phyloP scores from a whole-genome alignment of 352 stramenopile species.

The Globisporangium acanthophoron region DNA sequence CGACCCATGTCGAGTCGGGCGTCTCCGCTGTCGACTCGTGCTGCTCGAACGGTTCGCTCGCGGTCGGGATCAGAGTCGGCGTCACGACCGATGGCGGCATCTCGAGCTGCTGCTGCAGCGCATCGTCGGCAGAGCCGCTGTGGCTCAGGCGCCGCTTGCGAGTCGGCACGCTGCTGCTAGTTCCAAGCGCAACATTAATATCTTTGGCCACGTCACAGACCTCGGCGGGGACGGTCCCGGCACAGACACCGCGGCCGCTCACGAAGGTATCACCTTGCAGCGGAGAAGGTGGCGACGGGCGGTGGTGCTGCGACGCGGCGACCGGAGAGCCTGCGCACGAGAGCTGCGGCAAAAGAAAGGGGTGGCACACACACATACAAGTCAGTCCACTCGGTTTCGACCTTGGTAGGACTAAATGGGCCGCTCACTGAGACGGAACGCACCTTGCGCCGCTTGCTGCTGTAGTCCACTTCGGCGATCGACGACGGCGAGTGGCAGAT shows the following conservation, averaged over 20 bases:
- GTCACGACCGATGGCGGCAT: too few relatives aligned
- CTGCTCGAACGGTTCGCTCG: background rate
- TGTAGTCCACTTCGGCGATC: constrained; percentile 50
- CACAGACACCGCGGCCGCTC: constrained; percentile 19
- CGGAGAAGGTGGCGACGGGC: constrained; percentile 2
- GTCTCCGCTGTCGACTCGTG: background rate
- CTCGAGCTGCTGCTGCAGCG: too few relatives aligned
- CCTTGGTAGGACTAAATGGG: background rate
- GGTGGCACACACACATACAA: background rate
- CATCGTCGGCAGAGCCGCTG: background rate
- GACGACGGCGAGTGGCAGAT: constrained; percentile 59
- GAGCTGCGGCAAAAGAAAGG: background rate
- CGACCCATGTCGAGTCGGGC: background rate
- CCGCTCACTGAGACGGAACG: constrained; percentile 1
- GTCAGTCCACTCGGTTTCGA: background rate
- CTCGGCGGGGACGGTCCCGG: background rate
- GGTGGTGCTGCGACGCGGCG: constrained; percentile 1
- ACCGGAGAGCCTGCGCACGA: constrained; percentile 1
- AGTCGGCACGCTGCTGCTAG: constrained; percentile 42
- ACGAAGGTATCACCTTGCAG: constrained; percentile 19
- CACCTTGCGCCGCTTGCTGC: constrained; percentile 27
- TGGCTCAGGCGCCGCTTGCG: constrained; percentile 58
- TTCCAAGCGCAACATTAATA: constrained; percentile 78
- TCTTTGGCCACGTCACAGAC: constrained; percentile 29
- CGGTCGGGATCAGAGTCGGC: background rate